Conservation (phyloP, 208 protist genomes). For the Acanthamoeba sp. region DNA sequence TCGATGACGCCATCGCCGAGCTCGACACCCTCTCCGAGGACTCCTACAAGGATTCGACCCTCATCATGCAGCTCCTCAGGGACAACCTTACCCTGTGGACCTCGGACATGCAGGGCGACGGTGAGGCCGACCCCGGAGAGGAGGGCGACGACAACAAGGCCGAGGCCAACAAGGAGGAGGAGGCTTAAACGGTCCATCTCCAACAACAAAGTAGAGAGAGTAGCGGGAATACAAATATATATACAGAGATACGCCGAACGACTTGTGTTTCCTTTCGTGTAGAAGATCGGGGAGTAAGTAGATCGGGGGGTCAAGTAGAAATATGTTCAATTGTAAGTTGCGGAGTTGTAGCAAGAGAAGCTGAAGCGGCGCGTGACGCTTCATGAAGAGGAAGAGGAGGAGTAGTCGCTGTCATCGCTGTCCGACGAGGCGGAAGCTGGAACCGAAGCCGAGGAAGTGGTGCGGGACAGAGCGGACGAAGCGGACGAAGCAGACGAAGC, state of each 20-base stretch:
- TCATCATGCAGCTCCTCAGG: conserved; percentile 94
- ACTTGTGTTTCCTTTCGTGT: too few species aligned
- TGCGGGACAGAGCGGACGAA: neutral
- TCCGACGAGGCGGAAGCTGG: too few species aligned
- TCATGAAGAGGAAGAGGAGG: neutral
- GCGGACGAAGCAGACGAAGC: neutral
- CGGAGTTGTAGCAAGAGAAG: too few species aligned
- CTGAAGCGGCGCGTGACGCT: too few species aligned
- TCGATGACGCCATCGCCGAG: conserved; percentile 93
- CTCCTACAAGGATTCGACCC: conserved; percentile 92
- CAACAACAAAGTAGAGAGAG: neutral
- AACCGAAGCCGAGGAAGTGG: neutral
- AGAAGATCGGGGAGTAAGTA: too few species aligned
- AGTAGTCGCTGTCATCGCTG: neutral
- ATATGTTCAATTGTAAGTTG: neutral
- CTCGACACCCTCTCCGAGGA: conserved; percentile 91
- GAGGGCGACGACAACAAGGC: conserved; percentile 4
- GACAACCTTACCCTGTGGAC: conserved; percentile 95
- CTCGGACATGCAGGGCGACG: conserved; percentile 78
- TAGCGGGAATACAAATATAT: neutral
- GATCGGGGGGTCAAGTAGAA: neutral
- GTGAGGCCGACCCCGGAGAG: neutral
- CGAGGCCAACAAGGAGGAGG: conserved; percentile 3
- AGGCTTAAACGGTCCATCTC: neutral
- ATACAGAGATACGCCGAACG: too few species aligned